A percentile compares a stretch with the other conserved stretches of the same genome.
Evolutionary conservation across 192 early-diverging fungal genomes (phyloP).

Genomic region (Chytriomyces sp.): DNA sequence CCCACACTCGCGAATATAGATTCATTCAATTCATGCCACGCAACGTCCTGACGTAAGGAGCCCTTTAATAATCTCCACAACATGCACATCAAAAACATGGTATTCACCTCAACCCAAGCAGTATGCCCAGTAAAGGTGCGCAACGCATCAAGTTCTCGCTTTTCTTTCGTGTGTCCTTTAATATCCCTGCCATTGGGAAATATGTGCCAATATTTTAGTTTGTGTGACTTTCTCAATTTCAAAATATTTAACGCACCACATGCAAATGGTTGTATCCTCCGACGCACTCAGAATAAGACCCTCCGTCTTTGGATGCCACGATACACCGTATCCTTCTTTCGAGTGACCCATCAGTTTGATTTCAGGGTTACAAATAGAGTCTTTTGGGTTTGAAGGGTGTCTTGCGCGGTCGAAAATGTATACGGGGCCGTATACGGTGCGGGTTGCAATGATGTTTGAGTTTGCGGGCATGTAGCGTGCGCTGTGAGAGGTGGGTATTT

Average conservation of each 20-base stretch:
- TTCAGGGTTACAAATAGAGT: conserved; percentile 83
- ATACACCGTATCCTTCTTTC: conserved; percentile 94
- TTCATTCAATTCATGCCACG: conserved; percentile 85
- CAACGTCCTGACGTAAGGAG: conserved; percentile 72
- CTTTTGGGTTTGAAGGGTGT: conserved; percentile 72
- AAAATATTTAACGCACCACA: conserved; percentile 59
- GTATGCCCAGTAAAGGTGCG: conserved; percentile 86
- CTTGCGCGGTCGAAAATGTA: conserved; percentile 96
- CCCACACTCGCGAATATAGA: conserved; percentile 95
- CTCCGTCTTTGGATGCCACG: conserved; percentile 84
- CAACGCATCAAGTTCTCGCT: conserved; percentile 73
- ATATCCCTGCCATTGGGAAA: conserved; percentile 71
- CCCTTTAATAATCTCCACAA: background rate
- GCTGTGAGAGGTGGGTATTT: conserved; percentile 39
- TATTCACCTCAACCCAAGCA: conserved; percentile 80
- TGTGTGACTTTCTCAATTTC: background rate
- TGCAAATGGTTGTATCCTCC: conserved; percentile 88
- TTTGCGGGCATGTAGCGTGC: conserved; percentile 98
- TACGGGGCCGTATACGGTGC: conserved; percentile 89
- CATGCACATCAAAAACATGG: background rate
- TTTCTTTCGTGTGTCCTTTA: conserved; percentile 75
- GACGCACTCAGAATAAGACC: conserved; percentile 91
- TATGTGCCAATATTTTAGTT: background rate
- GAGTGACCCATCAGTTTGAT: conserved; percentile 85
- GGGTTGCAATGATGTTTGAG: conserved; percentile 94